Base-by-base conservation (phyloP, 257 asterid genomes). In the Plantago ovata region DNA sequence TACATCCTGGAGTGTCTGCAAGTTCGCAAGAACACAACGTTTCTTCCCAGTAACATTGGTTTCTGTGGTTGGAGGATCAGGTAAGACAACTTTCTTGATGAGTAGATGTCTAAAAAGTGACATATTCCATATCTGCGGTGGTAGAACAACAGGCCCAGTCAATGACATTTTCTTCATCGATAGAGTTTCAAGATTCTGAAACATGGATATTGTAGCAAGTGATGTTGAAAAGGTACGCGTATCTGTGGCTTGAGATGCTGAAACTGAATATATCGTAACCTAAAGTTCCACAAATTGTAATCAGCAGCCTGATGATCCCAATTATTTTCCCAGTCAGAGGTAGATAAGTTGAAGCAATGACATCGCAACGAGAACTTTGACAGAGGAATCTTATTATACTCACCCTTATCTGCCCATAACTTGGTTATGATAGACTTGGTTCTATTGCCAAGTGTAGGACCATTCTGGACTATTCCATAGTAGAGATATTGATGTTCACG, bases 91-190 rank as follows among this genome's bases (percentile, higher is more conserved):
- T 47, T 24, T 21, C 23, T 47, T 12, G 53, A 47, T 47, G 9
- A 7, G 8, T 16, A 47, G 11, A 47, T 47, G 53, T 13, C 53
- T 18, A 18, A 47, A 2, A 15, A 16, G 24, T 9, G 24, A 13
- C 53, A 47, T 47, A 21, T 9, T 18, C 53, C 53, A 47, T 11
- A 47, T 47, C 8, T 47, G 23, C 8, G 53, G 53, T 47, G 53
- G 53, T 47, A 47, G 53, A 18, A 16, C 24, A 18, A 47, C 53
- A 15, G 53, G 53, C 53, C 20, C 24, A 18, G 16, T 47, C 13
- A 21, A 21, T 7, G 24, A 24, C 11, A 47, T 18, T n/a, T n/a
- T n/a, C n/a, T n/a, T n/a, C n/a, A n/a, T n/a, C n/a, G n/a, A n/a
- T n/a, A n/a, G n/a, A n/a, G n/a, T n/a, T n/a, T n/a, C n/a, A n/a